Evolutionary conservation across 2,329 filamentous ascomycete genomes (phyloP), one percentile per base, ranked within the genome.

Genomic region (Aspergillus intermedius): DNA sequence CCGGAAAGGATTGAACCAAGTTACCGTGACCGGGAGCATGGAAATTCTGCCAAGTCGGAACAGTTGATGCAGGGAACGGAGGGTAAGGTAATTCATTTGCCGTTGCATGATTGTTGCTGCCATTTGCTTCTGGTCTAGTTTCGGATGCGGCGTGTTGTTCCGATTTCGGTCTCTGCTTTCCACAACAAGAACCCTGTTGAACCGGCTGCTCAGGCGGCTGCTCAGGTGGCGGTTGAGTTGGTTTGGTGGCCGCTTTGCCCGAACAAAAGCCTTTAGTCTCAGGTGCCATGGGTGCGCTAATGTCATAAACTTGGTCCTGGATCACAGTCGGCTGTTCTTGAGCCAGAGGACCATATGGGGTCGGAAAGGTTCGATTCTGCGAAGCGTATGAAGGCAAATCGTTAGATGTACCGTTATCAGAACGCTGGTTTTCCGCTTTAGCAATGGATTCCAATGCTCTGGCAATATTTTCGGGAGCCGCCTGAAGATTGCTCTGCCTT

Each of bases 401-500:
- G 3, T 46, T 52, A 2, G 50, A 23, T 0, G 44, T 41, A 21
- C 52, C 55, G 46, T 58, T 59, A 13, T 61, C 56, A 2, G 55
- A 5, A 15, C 59, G 56, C 9, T 60, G 50, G 22, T 56, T 57
- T 5, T 46, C 46, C 39, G 54, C 55, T 17, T 60, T 55, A 5
- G 61, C 57, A 48, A 65, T 60, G 3, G 57, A 54, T 35, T 61
- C 56, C 23, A 70, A 47, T 22, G 63, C 66, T 48, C 65, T 68
- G 15, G 59, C 61, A 41, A 70, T 56, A 41, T 61, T 64, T 45
- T 68, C 65, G 2, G 66, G 61, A 2, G 61, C 56, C 2, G 63
- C 54, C 50, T 70, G 65, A 34, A 67, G 52, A 25, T 50, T 64
- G 49, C 64, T 64, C 23, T 64, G 64, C 47, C 62, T 59, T 49